phyloP scores from a whole-genome alignment of 192 early-diverging fungal species.

The Coemansia interrupta region DNA sequence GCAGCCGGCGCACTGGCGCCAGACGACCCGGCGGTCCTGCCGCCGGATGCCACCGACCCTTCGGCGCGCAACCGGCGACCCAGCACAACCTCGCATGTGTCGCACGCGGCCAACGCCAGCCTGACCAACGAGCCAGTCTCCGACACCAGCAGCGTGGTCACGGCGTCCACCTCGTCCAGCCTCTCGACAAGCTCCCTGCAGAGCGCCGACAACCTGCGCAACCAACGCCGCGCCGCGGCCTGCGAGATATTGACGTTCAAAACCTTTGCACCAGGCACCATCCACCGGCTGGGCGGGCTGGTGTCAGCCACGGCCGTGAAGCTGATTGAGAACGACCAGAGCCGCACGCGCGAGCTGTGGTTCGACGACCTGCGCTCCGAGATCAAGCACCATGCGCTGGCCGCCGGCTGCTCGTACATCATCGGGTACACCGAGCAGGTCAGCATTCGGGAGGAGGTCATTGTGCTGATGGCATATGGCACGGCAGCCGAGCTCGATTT shows the following conservation, averaged over 20 bases:
- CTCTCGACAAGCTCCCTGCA: slow-evolving; percentile 21
- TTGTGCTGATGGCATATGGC: slow-evolving; percentile 64
- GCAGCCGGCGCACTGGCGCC: neutral
- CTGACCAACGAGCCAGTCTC: neutral
- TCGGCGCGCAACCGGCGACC: slow-evolving; percentile 5
- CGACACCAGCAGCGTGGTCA: slow-evolving; percentile 10
- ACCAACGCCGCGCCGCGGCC: slow-evolving; percentile 15
- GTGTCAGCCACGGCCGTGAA: slow-evolving; percentile 65
- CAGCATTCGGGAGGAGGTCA: slow-evolving; percentile 64
- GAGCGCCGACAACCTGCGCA: slow-evolving; percentile 20
- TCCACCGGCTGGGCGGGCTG: slow-evolving; percentile 57
- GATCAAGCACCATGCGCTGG: slow-evolving; percentile 69
- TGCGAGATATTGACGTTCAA: slow-evolving; percentile 52
- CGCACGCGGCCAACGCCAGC: neutral
- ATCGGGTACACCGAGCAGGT: slow-evolving; percentile 70
- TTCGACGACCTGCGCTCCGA: slow-evolving; percentile 76
- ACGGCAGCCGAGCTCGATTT: slow-evolving; percentile 69
- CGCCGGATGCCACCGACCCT: neutral
- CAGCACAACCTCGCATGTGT: slow-evolving; percentile 3
- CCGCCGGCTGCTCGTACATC: slow-evolving; percentile 65
- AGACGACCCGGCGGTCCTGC: neutral
- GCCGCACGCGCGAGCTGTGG: slow-evolving; percentile 57
- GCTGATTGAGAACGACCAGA: slow-evolving; percentile 45
- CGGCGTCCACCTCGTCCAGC: slow-evolving; percentile 15
- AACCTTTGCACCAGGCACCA: slow-evolving; percentile 51